phyloP scores from a whole-genome alignment of 306 rosid genomes.

The Corylus heterophylla region DNA sequence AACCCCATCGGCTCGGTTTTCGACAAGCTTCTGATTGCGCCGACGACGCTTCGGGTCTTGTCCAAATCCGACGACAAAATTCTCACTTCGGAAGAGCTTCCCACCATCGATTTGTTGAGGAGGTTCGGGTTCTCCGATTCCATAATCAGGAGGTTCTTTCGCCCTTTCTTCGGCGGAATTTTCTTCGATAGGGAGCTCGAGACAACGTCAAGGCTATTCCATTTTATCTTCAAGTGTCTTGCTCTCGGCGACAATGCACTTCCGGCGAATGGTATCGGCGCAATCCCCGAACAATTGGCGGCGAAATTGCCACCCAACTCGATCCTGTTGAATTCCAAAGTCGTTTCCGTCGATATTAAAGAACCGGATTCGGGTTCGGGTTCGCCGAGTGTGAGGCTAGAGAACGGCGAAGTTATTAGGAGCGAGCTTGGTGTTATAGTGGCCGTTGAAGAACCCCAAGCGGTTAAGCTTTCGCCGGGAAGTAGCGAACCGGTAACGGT shows the following conservation, averaged over 20 bases:
- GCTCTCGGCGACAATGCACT: slow-evolving; percentile 85
- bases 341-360: slow-evolving; percentile 42
- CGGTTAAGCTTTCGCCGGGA: slow-evolving; percentile 42
- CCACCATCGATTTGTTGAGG: slow-evolving; percentile 57
- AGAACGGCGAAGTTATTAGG: slow-evolving; percentile 55
- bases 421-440: slow-evolving; percentile 74
- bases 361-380: not conserved
- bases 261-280: slow-evolving; percentile 74
- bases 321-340: slow-evolving; percentile 51
- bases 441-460: slow-evolving; percentile 73
- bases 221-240: slow-evolving; percentile 85
- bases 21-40: slow-evolving; percentile 71
- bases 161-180: slow-evolving; percentile 82
- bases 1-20: slow-evolving; percentile 69
- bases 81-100: slow-evolving; percentile 41
- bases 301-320: slow-evolving; percentile 57
- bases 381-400: slow-evolving; percentile 50
- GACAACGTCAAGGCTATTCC: slow-evolving; percentile 71
- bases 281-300: slow-evolving; percentile 73
- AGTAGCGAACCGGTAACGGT: slow-evolving; percentile 23
- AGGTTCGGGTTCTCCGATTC: slow-evolving; percentile 67
- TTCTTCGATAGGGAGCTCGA: slow-evolving; percentile 70
- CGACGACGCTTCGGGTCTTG: slow-evolving; percentile 52
- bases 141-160: slow-evolving; percentile 62
- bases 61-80: slow-evolving; percentile 54